phyloP scores from a whole-genome alignment of 2,329 filamentous ascomycete species.

The Epichloe uncinata region DNA sequence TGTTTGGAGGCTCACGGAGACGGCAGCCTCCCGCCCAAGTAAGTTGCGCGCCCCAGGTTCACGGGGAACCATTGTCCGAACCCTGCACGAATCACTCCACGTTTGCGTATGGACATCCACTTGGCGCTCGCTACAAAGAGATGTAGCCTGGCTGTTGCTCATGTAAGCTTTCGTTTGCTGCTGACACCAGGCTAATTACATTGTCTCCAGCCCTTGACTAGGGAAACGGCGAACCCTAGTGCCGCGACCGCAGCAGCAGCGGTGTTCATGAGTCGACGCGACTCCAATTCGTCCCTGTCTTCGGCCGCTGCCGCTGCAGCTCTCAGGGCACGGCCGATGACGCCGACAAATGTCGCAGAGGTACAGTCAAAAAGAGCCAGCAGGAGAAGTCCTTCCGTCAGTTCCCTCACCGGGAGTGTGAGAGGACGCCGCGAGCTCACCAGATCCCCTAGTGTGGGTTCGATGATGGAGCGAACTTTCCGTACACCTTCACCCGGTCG shows the following conservation, averaged over 20 bases:
- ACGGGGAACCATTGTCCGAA: no score
- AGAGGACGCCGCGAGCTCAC: conserved; percentile 34
- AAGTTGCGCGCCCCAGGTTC: conserved; percentile 16
- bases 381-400: conserved; percentile 57
- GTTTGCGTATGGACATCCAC: background rate
- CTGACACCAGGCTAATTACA: background rate
- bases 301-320: conserved; percentile 79
- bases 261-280: conserved; percentile 56
- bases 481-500: conserved; percentile 54
- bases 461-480: conserved; percentile 84
- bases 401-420: conserved; percentile 46
- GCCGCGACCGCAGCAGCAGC: conserved; percentile 70
- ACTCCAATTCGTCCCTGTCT: conserved; percentile 55
- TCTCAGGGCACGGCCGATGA: conserved; percentile 61
- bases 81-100: background rate
- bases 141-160: background rate
- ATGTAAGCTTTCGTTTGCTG: background rate
- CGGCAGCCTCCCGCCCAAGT: conserved; percentile 35
- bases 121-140: background rate
- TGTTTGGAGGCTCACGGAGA: conserved; percentile 39
- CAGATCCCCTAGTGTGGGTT: conserved; percentile 56
- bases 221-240: conserved; percentile 52
- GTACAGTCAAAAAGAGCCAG: conserved; percentile 79
- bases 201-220: conserved; percentile 43
- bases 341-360: conserved; percentile 66